A percentile compares a stretch with the other conserved stretches of the same genome.
Evolutionary conservation across 306 rosid genomes (phyloP).

Genomic region (Corylus heterophylla): DNA sequence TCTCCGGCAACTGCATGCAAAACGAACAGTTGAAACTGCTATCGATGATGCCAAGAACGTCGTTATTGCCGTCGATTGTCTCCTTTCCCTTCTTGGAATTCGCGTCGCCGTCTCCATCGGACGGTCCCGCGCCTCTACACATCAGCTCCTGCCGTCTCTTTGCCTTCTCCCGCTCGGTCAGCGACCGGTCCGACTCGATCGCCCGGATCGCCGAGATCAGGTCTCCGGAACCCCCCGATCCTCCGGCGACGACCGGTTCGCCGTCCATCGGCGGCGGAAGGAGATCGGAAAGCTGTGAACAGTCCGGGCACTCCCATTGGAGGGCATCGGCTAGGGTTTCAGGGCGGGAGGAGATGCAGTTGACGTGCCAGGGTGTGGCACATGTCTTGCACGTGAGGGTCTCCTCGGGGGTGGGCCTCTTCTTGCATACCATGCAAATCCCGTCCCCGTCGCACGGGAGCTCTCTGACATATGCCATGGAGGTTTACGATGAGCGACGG

Average conservation of each 20-base stretch:
- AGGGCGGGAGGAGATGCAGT: conserved; percentile 42
- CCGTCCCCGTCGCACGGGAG: conserved; percentile 56
- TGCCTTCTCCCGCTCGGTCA: conserved; percentile 64
- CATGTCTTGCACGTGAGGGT: conserved; percentile 48
- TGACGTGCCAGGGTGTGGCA: conserved; percentile 48
- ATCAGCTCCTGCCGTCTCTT: conserved; percentile 50
- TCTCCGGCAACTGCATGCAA: conserved; percentile 67
- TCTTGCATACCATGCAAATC: conserved; percentile 54
- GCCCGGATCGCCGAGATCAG: conserved; percentile 45
- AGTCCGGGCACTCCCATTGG: conserved; percentile 62
- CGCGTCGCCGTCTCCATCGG: neutral
- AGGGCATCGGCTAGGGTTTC: conserved; percentile 29
- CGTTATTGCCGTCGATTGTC: neutral
- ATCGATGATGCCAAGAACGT: conserved; percentile 34
- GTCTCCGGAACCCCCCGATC: conserved; percentile 11
- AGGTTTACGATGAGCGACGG: neutral
- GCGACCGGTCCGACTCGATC: conserved; percentile 46
- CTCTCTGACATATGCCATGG: conserved; percentile 28
- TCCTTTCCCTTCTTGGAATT: conserved; percentile 6
- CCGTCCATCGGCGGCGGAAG: neutral
- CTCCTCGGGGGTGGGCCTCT: conserved; percentile 39
- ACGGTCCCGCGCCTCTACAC: conserved; percentile 33
- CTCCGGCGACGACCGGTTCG: neutral
- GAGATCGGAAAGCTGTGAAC: conserved; percentile 11
- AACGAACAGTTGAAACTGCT: conserved; percentile 57